phyloP scores from a whole-genome alignment of 306 rosid species.

The Cajanus cajan region DNA sequence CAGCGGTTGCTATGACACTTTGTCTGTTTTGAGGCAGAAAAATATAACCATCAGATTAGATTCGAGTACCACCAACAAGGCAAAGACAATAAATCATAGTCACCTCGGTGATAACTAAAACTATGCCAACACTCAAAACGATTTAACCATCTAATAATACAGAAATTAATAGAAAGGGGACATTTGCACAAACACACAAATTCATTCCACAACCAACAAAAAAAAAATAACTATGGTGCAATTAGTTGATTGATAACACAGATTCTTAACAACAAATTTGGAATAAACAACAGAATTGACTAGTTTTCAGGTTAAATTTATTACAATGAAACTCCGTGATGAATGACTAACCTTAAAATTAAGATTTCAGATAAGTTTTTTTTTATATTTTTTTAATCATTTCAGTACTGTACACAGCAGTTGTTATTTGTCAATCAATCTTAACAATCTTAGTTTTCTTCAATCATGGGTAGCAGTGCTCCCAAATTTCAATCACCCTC shows the following conservation, averaged over 20 bases:
- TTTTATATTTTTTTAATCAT: background rate
- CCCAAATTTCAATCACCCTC: background rate
- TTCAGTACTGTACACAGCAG: background rate
- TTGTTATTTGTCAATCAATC: background rate
- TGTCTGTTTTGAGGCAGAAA: slow-evolving; percentile 18
- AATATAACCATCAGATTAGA: background rate
- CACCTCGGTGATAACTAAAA: background rate
- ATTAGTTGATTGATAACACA: background rate
- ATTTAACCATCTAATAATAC: background rate
- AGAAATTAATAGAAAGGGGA: no score
- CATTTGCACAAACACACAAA: background rate
- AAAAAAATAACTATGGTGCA: background rate
- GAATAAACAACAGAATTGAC: background rate
- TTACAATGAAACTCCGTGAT: background rate
- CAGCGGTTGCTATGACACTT: slow-evolving; percentile 31
- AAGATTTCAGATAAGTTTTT: background rate
- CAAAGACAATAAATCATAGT: background rate
- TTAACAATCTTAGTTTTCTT: background rate
- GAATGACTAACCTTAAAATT: background rate
- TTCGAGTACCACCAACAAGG: background rate
- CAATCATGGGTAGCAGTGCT: background rate
- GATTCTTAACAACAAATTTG: background rate
- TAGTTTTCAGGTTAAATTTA: background rate
- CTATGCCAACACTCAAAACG: background rate
- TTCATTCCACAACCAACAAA: no score